Evolutionary conservation across 2,329 filamentous ascomycete genomes (phyloP), one percentile per base, ranked within the genome.

Genomic region (Ophiocordyceps sinensis): DNA sequence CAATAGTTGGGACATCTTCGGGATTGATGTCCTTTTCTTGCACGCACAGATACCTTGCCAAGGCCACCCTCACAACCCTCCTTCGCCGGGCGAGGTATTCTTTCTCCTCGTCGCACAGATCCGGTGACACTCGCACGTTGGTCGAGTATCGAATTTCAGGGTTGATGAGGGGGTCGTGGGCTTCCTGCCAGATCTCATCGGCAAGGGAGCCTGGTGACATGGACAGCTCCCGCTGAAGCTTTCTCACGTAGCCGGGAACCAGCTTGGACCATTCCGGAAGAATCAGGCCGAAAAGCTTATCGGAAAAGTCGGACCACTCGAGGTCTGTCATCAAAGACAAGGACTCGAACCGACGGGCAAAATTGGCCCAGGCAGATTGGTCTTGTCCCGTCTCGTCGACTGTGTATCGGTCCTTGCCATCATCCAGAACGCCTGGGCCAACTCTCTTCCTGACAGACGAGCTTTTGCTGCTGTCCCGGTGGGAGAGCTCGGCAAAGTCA

Each of bases 111-210:
- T 76, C 68, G 49, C 91, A 95, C 1, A 98, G 69, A 8, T 85
- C 77, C 15, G 76, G 65, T 0, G 88, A 91, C 4, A 96, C 77
- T 19, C 91, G 77, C 2, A 98, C 91, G 17, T 66, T 69, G 15
- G 89, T 88, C 34, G 85, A 76, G 64, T 82, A 86, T 28, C 76
- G 66, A 43, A 96, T 93, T 57, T 98, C 91, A 0, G 89, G 89
- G 51, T 96, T 85, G 46, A 84, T 68, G 38, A 77, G 68, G 0
- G 87, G 77, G 54, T 96, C 85, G 43, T 87, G 83, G 1, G 91
- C 86, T 52, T 96, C 89, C 47, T 71, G 69, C 91, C 91, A 96
- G 44, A 98, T 91, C 50, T 95, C 85, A 54, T 93, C 82, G 12
- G 89, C 86, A 35, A 98, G 66, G 1, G 87, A 94, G 1, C 87